Evolutionary conservation across 345 rosid species (phyloP).

Genomic region (Ceriops decandra): DNA sequence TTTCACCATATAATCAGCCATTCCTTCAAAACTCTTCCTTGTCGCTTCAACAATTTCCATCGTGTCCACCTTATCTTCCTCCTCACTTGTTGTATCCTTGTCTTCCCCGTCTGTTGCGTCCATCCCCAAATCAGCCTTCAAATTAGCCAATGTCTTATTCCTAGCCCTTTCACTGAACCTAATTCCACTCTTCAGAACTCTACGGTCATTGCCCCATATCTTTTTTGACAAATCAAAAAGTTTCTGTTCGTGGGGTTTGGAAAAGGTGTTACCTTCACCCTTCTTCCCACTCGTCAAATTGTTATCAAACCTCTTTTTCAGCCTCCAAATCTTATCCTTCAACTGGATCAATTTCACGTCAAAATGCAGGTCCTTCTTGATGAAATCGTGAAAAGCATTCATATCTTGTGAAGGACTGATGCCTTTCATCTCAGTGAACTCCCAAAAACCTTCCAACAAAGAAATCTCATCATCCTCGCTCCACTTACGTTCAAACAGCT

Average conservation of each 20-base stretch:
- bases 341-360: constrained; percentile 36
- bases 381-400: constrained; percentile 34
- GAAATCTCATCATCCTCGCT: constrained; percentile 49
- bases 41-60: background rate
- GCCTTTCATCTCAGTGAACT: constrained; percentile 33
- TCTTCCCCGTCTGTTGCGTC: background rate
- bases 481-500: constrained; percentile 5
- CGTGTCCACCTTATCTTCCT: background rate
- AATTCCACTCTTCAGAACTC: background rate
- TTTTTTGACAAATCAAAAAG: constrained; percentile 25
- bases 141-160: background rate
- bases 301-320: constrained; percentile 36
- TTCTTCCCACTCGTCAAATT: constrained; percentile 17
- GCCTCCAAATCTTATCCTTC: constrained; percentile 37
- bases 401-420: constrained; percentile 31
- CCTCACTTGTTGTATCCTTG: too few relatives aligned
- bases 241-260: constrained; percentile 25
- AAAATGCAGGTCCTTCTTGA: constrained; percentile 39
- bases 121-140: constrained; percentile 7
- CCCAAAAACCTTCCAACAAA: constrained; percentile 37
- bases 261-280: constrained; percentile 22
- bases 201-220: constrained; percentile 27
- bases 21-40: background rate
- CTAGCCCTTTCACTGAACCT: background rate
- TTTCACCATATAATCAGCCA: constrained; percentile 20